Evolutionary conservation across 2,329 filamentous ascomycete species (phyloP), one percentile per base, ranked within the genome.

Genomic region (Pseudocercospora vitis): DNA sequence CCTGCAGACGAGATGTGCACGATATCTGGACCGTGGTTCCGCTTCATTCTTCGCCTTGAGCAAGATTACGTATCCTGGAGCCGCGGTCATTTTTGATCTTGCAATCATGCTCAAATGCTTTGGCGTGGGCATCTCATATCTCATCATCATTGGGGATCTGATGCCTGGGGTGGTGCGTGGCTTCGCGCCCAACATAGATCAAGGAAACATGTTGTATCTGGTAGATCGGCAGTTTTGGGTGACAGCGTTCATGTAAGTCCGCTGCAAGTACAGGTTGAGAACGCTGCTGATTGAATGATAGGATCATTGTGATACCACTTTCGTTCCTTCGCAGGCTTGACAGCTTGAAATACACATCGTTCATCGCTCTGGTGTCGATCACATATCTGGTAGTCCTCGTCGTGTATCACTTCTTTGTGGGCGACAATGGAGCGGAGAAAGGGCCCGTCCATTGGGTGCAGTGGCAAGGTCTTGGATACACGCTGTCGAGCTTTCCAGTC

Each of bases 101-200:
- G 94, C 94, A 4, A 99, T 99, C 69, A 91, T 92, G 9, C 85
- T 99, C 68, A 99, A 99, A 71, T 99, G 94, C 73, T 99, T 99
- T 69, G 94, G 94, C 31, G 94, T 99, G 7, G 94, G 89, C 18
- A 89, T 97, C 55, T 96, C 91, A 65, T 99, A 99, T 74, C 82
- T 99, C 65, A 99, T 99, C 68, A 97, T 99, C 67, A 97, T 99
- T 63, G 94, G 94, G 47, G 94, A 99, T 70, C 77, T 99, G 58
- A 99, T 99, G 94, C 94, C 94, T 0, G 92, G 91, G 32, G 94
- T 99, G 7, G 85, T 94, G 19, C 76, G 84, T 56, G 94, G 91
- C 3, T 92, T 99, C 71, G 82, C 84, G 57, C 56, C 57, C 11
- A 53, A 53, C 23, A 52, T 63, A 40, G 79, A 81, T 44, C 75